Conservation (phyloP, 805 yeast species). For the Metschnikowia peoriensis region DNA sequence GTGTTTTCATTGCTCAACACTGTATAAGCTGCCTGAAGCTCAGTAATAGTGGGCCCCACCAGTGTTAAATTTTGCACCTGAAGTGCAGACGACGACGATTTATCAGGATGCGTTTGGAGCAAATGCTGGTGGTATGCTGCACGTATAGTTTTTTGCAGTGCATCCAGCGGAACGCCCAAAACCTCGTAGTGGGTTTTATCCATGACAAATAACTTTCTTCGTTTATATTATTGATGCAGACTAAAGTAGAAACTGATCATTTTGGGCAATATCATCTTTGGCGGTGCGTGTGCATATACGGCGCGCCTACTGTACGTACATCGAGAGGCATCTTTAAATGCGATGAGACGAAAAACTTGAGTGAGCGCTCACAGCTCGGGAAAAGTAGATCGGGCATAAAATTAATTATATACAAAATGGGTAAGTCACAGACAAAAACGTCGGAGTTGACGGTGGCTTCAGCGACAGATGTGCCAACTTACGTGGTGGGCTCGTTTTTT, state of each 20-base stretch:
- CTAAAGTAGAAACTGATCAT: neutral
- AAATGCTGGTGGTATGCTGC: conserved; percentile 63
- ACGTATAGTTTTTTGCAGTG: conserved; percentile 45
- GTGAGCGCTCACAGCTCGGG: neutral
- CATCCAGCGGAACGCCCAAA: conserved; percentile 48
- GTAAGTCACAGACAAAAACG: conserved; percentile 35
- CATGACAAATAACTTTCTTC: conserved; percentile 2
- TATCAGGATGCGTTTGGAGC: conserved; percentile 78
- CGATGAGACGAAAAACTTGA: conserved; percentile 14
- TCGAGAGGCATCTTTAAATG: conserved; percentile 1
- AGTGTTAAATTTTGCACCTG: neutral
- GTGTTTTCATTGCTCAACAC: conserved; percentile 41
- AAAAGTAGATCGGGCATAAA: neutral
- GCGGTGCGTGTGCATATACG: conserved; percentile 1
- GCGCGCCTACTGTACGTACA: neutral
- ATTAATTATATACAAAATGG: conserved; percentile 6
- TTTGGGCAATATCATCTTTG: neutral
- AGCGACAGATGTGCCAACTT: conserved; percentile 43
- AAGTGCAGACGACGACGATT: conserved; percentile 23
- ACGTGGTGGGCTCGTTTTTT: conserved; percentile 70
- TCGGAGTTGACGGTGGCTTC: conserved; percentile 41
- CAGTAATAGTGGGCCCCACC: conserved; percentile 1
- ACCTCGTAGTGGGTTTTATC: conserved; percentile 48
- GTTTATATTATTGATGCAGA: neutral
- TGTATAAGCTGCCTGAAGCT: conserved; percentile 62